Evolutionary conservation across 495 filamentous ascomycete genomes (phyloP).

Genomic region (Neurospora pannonica): DNA sequence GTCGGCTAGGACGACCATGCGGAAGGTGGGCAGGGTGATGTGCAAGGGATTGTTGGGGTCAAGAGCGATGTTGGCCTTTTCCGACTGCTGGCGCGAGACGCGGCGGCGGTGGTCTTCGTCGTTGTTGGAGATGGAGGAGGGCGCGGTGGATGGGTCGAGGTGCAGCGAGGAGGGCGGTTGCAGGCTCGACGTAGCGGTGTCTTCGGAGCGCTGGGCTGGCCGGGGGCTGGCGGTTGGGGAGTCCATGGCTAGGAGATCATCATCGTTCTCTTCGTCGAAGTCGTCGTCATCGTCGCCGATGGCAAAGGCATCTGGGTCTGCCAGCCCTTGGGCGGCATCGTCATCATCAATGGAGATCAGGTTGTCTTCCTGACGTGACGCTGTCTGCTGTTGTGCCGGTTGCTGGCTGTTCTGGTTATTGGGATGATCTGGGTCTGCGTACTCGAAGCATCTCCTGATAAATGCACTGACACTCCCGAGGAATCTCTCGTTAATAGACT

Average conservation of each 20-base stretch:
- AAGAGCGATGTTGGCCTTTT: constrained; percentile 74
- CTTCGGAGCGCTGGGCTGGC: constrained; percentile 22
- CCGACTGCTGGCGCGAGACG: constrained; percentile 45
- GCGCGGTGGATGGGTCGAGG: constrained; percentile 11
- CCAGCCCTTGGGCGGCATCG: constrained; percentile 24
- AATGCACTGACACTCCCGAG: constrained; percentile 88
- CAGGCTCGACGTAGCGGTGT: background rate
- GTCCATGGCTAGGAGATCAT: constrained; percentile 56
- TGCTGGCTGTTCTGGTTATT: constrained; percentile 36
- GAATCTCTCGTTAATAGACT: constrained; percentile 63
- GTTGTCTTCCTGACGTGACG: constrained; percentile 19
- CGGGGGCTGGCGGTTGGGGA: constrained; percentile 28
- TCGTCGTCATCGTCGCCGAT: constrained; percentile 75
- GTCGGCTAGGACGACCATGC: constrained; percentile 96
- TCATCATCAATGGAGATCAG: background rate
- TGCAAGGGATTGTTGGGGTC: constrained; percentile 87
- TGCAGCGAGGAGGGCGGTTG: constrained; percentile 11
- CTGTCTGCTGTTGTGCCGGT: background rate
- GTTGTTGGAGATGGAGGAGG: constrained; percentile 4
- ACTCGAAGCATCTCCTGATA: constrained; percentile 93
- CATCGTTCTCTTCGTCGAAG: constrained; percentile 49
- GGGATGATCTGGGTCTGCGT: constrained; percentile 85
- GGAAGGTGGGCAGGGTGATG: constrained; percentile 95
- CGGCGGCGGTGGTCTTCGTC: constrained; percentile 19
- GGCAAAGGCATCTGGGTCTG: constrained; percentile 49